Conservation (phyloP, 1,139 yeast species). For the Yamadazyma diospyri region DNA sequence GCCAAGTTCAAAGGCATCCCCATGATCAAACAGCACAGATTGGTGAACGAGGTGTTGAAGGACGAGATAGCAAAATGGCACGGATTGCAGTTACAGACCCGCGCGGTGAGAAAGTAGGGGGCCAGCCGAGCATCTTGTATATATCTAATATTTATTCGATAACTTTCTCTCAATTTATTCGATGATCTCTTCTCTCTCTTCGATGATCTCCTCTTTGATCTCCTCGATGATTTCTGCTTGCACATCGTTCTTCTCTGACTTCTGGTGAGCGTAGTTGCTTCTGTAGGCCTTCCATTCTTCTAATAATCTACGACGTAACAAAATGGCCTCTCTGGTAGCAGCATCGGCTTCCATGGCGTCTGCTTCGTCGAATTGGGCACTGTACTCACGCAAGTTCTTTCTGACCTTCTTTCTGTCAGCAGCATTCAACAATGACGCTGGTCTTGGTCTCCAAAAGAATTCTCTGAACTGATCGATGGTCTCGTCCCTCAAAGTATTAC, state of each 20-base stretch:
- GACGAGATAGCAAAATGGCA: constrained; percentile 94
- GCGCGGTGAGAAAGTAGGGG: constrained; percentile 23
- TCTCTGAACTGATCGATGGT: constrained; percentile 80
- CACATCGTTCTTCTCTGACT: constrained; percentile 47
- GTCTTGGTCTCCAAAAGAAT: constrained; percentile 97
- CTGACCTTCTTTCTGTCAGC: constrained; percentile 86
- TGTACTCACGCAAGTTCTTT: constrained; percentile 84
- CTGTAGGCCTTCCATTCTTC: constrained; percentile 89
- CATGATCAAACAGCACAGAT: constrained; percentile 86
- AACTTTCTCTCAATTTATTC: no score
- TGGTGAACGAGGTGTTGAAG: constrained; percentile 76
- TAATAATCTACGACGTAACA: constrained; percentile 76
- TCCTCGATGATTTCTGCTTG: constrained; percentile 70
- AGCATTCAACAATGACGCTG: constrained; percentile 68
- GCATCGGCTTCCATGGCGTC: constrained; percentile 97
- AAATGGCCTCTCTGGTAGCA: constrained; percentile 85
- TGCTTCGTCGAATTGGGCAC: constrained; percentile 89
- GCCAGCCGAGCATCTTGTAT: no score
- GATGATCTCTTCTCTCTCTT: constrained; percentile 77
- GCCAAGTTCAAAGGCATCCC: constrained; percentile 71
- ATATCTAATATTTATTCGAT: constrained; percentile 5
- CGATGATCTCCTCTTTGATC: constrained; percentile 63
- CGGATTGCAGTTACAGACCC: constrained; percentile 83
- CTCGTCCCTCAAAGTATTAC: constrained; percentile 72
- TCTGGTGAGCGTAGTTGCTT: constrained; percentile 47